Evolutionary conservation across 225 moss, liverwort and hornwort species (phyloP).

Genomic region (Antitrichia curtipendula): DNA sequence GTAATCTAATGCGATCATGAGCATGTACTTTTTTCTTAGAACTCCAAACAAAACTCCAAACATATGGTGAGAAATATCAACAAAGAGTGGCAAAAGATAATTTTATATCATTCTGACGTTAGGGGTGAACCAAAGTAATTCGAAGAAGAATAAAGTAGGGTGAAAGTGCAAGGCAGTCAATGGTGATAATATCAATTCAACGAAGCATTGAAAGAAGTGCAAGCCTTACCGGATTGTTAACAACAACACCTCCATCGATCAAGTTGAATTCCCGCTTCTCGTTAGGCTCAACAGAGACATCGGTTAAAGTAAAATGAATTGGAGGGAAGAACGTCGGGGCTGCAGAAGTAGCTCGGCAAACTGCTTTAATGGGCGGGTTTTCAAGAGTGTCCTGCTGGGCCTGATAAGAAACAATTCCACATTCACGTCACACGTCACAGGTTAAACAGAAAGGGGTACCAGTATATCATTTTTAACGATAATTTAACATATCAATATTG

Average conservation of each 20-base stretch:
- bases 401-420: constrained; percentile 1
- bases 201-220: background rate
- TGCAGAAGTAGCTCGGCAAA: constrained; percentile 41
- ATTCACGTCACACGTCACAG: background rate
- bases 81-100: background rate
- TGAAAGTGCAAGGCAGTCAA: background rate
- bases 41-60: background rate
- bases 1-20: background rate
- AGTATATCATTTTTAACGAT: background rate
- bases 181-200: background rate
- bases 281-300: constrained; percentile 7
- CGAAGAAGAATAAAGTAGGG: background rate
- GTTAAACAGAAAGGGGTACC: background rate
- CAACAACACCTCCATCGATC: constrained; percentile 46
- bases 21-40: background rate
- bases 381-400: constrained; percentile 35
- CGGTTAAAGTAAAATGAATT: constrained; percentile 25
- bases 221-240: constrained; percentile 39
- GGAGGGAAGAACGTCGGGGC: constrained; percentile 52
- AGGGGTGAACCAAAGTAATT: background rate
- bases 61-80: background rate
- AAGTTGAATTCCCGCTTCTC: constrained; percentile 30
- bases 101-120: background rate
- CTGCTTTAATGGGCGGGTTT: constrained; percentile 40
- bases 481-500: background rate